Percentiles rank a stretch among this genome's conserved stretches.
These are phyloP conservation scores for Colletotrichum sp. DNA, from an alignment of 2,329 filamentous ascomycete species.

Conservation along the genomic window DNA sequence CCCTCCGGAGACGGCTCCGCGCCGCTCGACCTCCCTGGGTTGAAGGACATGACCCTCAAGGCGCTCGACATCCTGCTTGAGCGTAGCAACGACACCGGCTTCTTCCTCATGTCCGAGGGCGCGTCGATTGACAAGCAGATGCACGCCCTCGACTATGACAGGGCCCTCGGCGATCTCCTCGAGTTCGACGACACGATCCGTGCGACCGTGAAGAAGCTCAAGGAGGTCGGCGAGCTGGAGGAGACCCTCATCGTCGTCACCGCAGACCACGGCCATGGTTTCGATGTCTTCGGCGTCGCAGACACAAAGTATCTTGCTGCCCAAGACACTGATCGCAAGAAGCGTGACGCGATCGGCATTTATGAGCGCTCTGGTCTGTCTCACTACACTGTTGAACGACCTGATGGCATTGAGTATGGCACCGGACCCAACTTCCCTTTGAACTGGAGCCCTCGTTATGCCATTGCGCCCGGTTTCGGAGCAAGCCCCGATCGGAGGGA, in stretches of 20 bases:
- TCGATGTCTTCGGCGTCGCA: constrained; percentile 83
- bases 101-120: constrained; percentile 87
- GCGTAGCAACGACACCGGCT: constrained; percentile 71
- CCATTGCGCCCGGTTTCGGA: constrained; percentile 74
- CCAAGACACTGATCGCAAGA: constrained; percentile 70
- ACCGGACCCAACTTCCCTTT: constrained; percentile 78
- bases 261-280: constrained; percentile 89
- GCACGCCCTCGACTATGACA: constrained; percentile 85
- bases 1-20: constrained; percentile 68
- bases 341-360: constrained; percentile 76
- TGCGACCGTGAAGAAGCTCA: constrained; percentile 74
- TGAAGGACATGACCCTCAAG: constrained; percentile 90
- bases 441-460: constrained; percentile 89
- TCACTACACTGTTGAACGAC: constrained; percentile 69
- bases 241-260: constrained; percentile 82
- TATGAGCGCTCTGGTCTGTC: constrained; percentile 77
- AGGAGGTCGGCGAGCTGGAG: constrained; percentile 68
- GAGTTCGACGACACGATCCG: constrained; percentile 85
- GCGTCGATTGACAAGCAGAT: constrained; percentile 91
- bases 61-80: constrained; percentile 77
- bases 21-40: constrained; percentile 75
- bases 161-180: constrained; percentile 81
- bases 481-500: constrained; percentile 80
- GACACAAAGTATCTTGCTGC: constrained; percentile 79
- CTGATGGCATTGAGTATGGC: constrained; percentile 68